A percentile compares a stretch with the other conserved stretches of the same genome.
These are phyloP conservation scores for Petunia hybrid DNA, from an alignment of 305 asterid species.

Conservation along the genomic window DNA sequence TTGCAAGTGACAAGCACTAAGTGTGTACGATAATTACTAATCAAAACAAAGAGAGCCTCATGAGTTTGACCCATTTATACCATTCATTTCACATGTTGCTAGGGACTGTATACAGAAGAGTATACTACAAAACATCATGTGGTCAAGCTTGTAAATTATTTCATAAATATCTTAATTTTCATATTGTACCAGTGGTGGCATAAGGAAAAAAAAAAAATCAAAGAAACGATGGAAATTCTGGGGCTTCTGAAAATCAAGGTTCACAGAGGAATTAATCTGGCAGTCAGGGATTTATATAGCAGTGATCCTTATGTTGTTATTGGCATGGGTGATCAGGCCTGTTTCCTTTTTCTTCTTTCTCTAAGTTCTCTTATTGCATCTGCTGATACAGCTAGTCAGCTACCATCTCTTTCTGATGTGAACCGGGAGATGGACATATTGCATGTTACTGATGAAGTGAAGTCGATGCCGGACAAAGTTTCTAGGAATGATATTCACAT, in stretches of 20 bases:
- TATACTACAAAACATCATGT: neutral
- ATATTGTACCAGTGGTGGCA: neutral
- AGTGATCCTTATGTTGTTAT: constrained; percentile 80
- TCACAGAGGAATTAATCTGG: constrained; percentile 70
- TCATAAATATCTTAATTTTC: neutral
- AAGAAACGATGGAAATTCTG: constrained; percentile 52
- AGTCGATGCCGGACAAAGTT: constrained; percentile 38
- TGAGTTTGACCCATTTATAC: too few species aligned
- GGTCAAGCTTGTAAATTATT: neutral
- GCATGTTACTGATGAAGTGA: constrained; percentile 28
- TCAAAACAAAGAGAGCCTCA: too few species aligned
- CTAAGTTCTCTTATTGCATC: neutral
- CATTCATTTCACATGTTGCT: neutral
- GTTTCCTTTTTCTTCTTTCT: neutral
- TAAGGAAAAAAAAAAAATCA: neutral
- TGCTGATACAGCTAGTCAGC: constrained; percentile 22
- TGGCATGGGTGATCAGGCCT: constrained; percentile 62
- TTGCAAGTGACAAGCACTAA: neutral
- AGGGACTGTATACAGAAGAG: neutral
- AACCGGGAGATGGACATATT: neutral
- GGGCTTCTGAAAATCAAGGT: constrained; percentile 70
- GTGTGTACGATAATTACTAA: too few species aligned
- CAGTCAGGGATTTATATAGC: constrained; percentile 69
- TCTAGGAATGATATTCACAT: constrained; percentile 38
- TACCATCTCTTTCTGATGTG: neutral